These are phyloP conservation scores for Phytophthora sp. DNA, from an alignment of 352 stramenopile species.

Conservation along the genomic window DNA sequence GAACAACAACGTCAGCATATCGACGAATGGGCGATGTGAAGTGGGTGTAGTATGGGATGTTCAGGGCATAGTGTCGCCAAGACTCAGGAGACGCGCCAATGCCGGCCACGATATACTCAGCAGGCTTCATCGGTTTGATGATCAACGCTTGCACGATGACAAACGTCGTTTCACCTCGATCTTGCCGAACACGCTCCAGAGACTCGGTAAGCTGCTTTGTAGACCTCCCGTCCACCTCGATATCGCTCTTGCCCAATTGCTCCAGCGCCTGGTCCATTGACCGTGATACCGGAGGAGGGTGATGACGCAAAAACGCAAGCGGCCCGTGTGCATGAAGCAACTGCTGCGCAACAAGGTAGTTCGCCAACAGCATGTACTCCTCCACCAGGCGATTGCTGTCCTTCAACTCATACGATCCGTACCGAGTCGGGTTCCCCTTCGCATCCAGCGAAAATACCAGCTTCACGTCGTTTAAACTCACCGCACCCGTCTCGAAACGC, in stretches of 20 bases:
- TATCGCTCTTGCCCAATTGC: slow-evolving; percentile 54
- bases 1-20: slow-evolving; percentile 90
- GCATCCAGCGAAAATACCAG: slow-evolving; percentile 94
- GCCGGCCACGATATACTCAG: slow-evolving; percentile 93
- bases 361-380: slow-evolving; percentile 99
- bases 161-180: slow-evolving; percentile 80
- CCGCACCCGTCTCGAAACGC: slow-evolving; percentile 92
- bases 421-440: slow-evolving; percentile 90
- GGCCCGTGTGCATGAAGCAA: slow-evolving; percentile 89
- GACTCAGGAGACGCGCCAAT: slow-evolving; percentile 62
- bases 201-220: slow-evolving; percentile 88
- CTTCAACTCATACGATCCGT: slow-evolving; percentile 91
- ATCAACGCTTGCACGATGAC: slow-evolving; percentile 92
- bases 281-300: slow-evolving; percentile 74
- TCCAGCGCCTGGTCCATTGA: slow-evolving; percentile 56
- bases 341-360: slow-evolving; percentile 97
- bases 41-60: slow-evolving; percentile 98
- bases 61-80: slow-evolving; percentile 96
- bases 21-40: slow-evolving; percentile 98
- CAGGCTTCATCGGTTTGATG: slow-evolving; percentile 95
- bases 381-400: slow-evolving; percentile 96
- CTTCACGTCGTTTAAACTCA: slow-evolving; percentile 94
- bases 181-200: slow-evolving; percentile 76
- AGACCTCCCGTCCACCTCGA: slow-evolving; percentile 84
- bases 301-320: slow-evolving; percentile 91